Percentiles rank a stretch among this genome's conserved stretches.
These are phyloP conservation scores for Candida ulmi DNA, from an alignment of 805 yeast species.

Conservation along the genomic window DNA sequence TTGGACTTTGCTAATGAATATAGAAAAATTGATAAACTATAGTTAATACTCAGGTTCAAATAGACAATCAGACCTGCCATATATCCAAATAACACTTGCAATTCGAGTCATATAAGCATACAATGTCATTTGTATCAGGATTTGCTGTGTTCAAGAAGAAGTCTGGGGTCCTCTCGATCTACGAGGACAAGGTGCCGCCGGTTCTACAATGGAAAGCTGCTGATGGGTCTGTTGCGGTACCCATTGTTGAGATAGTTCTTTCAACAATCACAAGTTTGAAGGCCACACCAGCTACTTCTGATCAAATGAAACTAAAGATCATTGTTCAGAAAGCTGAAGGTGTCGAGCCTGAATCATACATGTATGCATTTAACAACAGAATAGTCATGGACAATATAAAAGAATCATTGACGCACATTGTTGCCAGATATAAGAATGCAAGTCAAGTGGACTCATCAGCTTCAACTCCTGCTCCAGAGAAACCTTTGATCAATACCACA, in stretches of 20 bases:
- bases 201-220: constrained; percentile 54
- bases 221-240: constrained; percentile 35
- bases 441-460: constrained; percentile 18
- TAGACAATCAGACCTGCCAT: too few relatives aligned
- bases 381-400: constrained; percentile 73
- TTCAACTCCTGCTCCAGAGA: constrained; percentile 15
- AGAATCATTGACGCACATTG: constrained; percentile 58
- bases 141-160: constrained; percentile 51
- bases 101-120: too few relatives aligned
- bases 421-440: constrained; percentile 51
- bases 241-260: constrained; percentile 35
- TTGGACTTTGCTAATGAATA: too few relatives aligned
- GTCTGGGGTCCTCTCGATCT: constrained; percentile 49
- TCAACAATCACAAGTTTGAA: constrained; percentile 46
- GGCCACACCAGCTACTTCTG: constrained; percentile 63
- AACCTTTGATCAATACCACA: constrained; percentile 30
- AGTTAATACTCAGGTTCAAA: too few relatives aligned
- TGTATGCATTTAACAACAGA: constrained; percentile 64
- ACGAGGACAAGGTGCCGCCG: constrained; percentile 54
- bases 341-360: constrained; percentile 23
- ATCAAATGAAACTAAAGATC: constrained; percentile 61
- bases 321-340: constrained; percentile 36
- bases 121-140: constrained; percentile 39
- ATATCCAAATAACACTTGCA: too few relatives aligned
- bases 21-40: too few relatives aligned